A percentile compares a stretch with the other conserved stretches of the same genome.
phyloP scores from a whole-genome alignment of 495 filamentous ascomycete species.

The Penicillium arizonense region DNA sequence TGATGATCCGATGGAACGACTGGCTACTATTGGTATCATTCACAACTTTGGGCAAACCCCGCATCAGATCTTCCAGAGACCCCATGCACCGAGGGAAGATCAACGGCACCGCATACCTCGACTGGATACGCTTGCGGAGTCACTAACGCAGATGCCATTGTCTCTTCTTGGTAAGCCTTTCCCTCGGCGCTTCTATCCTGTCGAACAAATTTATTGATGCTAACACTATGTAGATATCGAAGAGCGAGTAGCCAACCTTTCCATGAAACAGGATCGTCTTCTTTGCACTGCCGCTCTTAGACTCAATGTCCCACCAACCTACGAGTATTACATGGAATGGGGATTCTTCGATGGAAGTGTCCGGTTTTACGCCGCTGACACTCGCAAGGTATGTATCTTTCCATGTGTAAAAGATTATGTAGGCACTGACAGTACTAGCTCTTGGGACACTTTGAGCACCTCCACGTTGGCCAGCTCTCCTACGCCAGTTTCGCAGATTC shows the following conservation, averaged over 20 bases:
- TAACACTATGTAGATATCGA: constrained; percentile 54
- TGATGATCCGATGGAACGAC: constrained; percentile 76
- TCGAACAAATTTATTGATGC: constrained; percentile 10
- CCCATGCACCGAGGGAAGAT: constrained; percentile 73
- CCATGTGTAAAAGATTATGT: not conserved
- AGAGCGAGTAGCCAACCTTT: constrained; percentile 76
- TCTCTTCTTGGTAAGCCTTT: constrained; percentile 60
- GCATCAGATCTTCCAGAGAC: constrained; percentile 82
- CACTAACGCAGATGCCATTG: constrained; percentile 76
- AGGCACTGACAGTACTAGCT: constrained; percentile 25
- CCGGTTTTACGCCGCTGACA: constrained; percentile 81
- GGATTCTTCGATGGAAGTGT: constrained; percentile 91
- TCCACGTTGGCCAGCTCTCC: constrained; percentile 85
- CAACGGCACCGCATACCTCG: constrained; percentile 56
- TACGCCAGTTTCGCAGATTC: constrained; percentile 82
- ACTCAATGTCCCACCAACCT: constrained; percentile 80
- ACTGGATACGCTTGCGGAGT: constrained; percentile 75
- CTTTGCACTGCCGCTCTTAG: constrained; percentile 80
- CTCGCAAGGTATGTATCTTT: constrained; percentile 52
- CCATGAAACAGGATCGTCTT: constrained; percentile 82
- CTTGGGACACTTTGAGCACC: constrained; percentile 85
- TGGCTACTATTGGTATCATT: constrained; percentile 90
- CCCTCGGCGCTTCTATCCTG: not conserved
- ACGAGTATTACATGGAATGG: constrained; percentile 94
- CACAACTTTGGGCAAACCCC: constrained; percentile 99